Conservation (phyloP, 2,329 filamentous ascomycete species). For the Alternaria ventricosa region DNA sequence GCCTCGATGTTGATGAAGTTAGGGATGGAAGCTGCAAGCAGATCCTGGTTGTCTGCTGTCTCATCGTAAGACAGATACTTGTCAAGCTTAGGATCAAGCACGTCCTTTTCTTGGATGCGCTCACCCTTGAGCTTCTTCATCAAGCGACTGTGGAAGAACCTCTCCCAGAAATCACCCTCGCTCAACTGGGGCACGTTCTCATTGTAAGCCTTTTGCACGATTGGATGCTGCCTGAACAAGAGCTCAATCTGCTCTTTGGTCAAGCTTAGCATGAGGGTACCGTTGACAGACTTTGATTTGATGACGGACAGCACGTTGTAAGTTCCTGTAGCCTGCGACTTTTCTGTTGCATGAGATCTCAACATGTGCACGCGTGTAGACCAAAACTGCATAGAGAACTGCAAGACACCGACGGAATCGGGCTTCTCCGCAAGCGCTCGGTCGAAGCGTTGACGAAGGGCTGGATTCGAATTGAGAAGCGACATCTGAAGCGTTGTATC, state of each 20-base stretch:
- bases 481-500: slow-evolving; percentile 88
- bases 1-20: slow-evolving; percentile 91
- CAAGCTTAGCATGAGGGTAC: slow-evolving; percentile 76
- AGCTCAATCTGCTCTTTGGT: slow-evolving; percentile 91
- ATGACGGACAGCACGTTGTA: slow-evolving; percentile 94
- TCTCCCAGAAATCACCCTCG: slow-evolving; percentile 86
- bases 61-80: slow-evolving; percentile 81
- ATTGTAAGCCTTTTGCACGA: slow-evolving; percentile 89
- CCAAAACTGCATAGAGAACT: slow-evolving; percentile 95
- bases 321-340: slow-evolving; percentile 81
- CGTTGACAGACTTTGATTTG: slow-evolving; percentile 77
- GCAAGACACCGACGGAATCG: slow-evolving; percentile 76
- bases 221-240: slow-evolving; percentile 90
- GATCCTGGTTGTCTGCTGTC: slow-evolving; percentile 53
- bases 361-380: slow-evolving; percentile 84
- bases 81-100: slow-evolving; percentile 80
- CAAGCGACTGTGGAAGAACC: slow-evolving; percentile 89
- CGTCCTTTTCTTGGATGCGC: slow-evolving; percentile 78
- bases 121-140: slow-evolving; percentile 93
- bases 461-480: slow-evolving; percentile 79
- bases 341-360: slow-evolving; percentile 88
- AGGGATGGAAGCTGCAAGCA: slow-evolving; percentile 71
- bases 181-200: slow-evolving; percentile 81
- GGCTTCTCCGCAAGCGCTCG: slow-evolving; percentile 85
- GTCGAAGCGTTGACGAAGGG: slow-evolving; percentile 82